These are phyloP conservation scores for Samsoniella hepiali DNA, from an alignment of 2,329 filamentous ascomycete species.

Conservation along the genomic window DNA sequence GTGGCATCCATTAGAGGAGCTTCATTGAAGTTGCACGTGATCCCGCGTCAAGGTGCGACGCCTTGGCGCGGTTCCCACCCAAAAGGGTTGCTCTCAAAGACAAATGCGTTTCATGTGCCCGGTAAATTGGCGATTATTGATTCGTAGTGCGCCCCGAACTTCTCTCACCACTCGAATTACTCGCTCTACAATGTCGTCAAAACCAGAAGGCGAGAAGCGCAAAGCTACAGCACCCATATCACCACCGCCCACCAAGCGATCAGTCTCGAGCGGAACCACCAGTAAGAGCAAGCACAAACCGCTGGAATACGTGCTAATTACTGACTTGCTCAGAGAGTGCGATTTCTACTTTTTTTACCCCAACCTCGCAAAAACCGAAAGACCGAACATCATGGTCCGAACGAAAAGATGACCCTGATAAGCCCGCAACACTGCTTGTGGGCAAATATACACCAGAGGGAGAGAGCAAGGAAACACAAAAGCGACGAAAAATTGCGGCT, in stretches of 20 bases:
- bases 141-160: background rate
- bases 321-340: constrained; percentile 51
- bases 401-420: constrained; percentile 51
- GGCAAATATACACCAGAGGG: constrained; percentile 61
- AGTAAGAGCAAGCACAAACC: constrained; percentile 34
- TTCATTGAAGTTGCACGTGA: constrained; percentile 10
- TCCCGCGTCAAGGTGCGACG: constrained; percentile 11
- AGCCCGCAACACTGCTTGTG: constrained; percentile 63
- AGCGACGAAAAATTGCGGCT: constrained; percentile 61
- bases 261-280: constrained; percentile 49
- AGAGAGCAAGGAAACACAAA: constrained; percentile 28
- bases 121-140: background rate
- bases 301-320: constrained; percentile 20
- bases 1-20: background rate
- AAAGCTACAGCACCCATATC: constrained; percentile 45
- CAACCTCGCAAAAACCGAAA: constrained; percentile 77
- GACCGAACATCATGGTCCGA: constrained; percentile 70
- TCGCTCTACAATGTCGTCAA: background rate
- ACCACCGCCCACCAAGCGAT: constrained; percentile 52
- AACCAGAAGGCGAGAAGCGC: constrained; percentile 29
- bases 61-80: constrained; percentile 14
- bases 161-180: background rate
- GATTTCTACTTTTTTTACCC: constrained; percentile 84
- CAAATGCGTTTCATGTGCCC: background rate
- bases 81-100: background rate